Conservation (phyloP, 2,329 filamentous ascomycete genomes). For the Colletotrichum navitas region DNA sequence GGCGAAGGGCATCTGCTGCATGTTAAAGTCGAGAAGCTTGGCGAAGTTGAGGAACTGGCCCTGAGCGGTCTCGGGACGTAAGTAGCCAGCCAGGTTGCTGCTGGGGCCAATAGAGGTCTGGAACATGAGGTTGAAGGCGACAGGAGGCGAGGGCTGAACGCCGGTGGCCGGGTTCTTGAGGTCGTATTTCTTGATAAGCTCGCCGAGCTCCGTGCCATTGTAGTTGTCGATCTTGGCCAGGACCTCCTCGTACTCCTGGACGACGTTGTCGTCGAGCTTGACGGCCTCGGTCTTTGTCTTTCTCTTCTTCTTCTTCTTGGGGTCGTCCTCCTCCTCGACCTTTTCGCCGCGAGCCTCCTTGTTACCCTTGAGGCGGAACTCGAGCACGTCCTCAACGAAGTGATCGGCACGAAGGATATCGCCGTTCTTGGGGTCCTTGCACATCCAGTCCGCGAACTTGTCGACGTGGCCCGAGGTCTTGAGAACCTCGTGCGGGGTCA, state of each 20-base stretch:
- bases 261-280: constrained; percentile 87
- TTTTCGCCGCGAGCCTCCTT: constrained; percentile 91
- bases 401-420: constrained; percentile 97
- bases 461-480: constrained; percentile 98
- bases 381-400: constrained; percentile 93
- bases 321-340: constrained; percentile 75
- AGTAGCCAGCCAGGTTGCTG: constrained; percentile 85
- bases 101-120: constrained; percentile 94
- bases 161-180: constrained; percentile 89
- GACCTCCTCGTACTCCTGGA: constrained; percentile 90
- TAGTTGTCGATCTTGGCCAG: constrained; percentile 97
- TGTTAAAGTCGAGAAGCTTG: constrained; percentile 96
- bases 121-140: constrained; percentile 99
- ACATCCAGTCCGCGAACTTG: constrained; percentile 99
- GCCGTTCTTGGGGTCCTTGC: constrained; percentile 97
- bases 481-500: constrained; percentile 93
- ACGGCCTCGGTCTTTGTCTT: constrained; percentile 81
- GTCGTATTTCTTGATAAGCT: constrained; percentile 90
- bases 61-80: constrained; percentile 95
- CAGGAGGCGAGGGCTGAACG: constrained; percentile 81
- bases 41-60: constrained; percentile 98
- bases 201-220: constrained; percentile 85
- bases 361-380: constrained; percentile 87
- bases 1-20: constrained; percentile 94
- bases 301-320: constrained; percentile 91